These are phyloP conservation scores for Knoxia roxburghii DNA, from an alignment of 257 asterid genomes.

Conservation along the genomic window DNA sequence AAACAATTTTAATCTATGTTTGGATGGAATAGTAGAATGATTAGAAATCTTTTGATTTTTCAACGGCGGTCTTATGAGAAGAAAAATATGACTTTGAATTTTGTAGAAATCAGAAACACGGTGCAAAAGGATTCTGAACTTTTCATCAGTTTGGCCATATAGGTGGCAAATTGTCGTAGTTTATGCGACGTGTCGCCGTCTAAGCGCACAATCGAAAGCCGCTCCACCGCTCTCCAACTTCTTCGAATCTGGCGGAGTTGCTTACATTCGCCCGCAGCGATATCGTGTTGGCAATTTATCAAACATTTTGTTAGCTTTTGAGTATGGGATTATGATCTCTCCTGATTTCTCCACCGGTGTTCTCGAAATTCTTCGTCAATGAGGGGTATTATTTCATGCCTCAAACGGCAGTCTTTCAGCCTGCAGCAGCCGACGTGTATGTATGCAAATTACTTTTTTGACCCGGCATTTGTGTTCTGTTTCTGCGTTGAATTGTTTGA, in stretches of 20 bases:
- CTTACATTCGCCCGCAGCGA: too few species aligned
- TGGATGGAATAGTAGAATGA: too few species aligned
- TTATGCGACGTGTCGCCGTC: neutral
- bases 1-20: too few species aligned
- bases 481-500: constrained; percentile 1
- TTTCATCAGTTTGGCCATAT: neutral
- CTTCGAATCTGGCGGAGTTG: neutral
- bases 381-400: constrained; percentile 13
- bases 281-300: too few species aligned
- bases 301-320: neutral
- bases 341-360: neutral
- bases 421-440: constrained; percentile 5
- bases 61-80: too few species aligned
- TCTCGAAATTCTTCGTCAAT: neutral
- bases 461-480: neutral
- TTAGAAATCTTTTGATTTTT: too few species aligned
- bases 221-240: neutral
- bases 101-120: too few species aligned
- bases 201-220: neutral
- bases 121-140: neutral
- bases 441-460: neutral
- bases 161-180: too few species aligned
- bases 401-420: constrained; percentile 4
- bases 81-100: too few species aligned
- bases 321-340: neutral